A percentile compares a stretch with the other conserved stretches of the same genome.
phyloP scores from a whole-genome alignment of 495 filamentous ascomycete species.

The Arthonia radiata region DNA sequence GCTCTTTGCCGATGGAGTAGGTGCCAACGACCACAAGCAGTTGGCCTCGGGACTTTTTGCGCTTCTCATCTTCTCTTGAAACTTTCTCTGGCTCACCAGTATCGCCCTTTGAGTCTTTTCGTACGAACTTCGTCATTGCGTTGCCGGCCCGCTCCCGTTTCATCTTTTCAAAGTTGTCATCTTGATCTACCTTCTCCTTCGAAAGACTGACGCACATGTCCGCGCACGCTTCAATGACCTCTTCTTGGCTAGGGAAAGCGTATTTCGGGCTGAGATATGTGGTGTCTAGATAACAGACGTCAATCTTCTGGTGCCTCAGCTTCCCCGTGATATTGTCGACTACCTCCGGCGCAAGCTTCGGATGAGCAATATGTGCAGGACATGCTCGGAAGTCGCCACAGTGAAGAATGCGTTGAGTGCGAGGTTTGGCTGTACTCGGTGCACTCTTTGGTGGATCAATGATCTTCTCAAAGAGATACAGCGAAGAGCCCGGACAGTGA shows the following conservation, averaged over 20 bases:
- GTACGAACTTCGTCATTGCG: constrained; percentile 40
- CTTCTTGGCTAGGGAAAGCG: constrained; percentile 69
- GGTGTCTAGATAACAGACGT: constrained; percentile 89
- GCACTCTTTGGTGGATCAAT: constrained; percentile 31
- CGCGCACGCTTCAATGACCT: constrained; percentile 67
- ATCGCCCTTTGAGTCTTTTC: constrained; percentile 13
- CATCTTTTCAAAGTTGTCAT: constrained; percentile 23
- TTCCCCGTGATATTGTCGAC: constrained; percentile 42
- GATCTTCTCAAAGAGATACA: constrained; percentile 76
- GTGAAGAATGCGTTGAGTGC: constrained; percentile 58
- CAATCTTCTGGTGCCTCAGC: constrained; percentile 58
- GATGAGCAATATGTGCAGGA: constrained; percentile 63
- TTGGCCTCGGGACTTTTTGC: constrained; percentile 23
- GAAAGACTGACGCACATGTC: constrained; percentile 61
- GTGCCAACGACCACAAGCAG: constrained; percentile 86
- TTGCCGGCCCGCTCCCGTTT: constrained; percentile 23
- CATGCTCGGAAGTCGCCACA: constrained; percentile 92
- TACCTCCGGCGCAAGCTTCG: constrained; percentile 49
- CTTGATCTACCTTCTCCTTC: constrained; percentile 26
- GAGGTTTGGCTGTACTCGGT: too few species aligned
- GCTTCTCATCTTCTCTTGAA: constrained; percentile 1
- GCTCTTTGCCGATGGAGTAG: constrained; percentile 94
- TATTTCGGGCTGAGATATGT: constrained; percentile 93
- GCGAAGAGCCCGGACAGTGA: constrained; percentile 82
- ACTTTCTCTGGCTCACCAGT: constrained; percentile 5